These are phyloP conservation scores for Aspergillus intermedius DNA, from an alignment of 2,329 filamentous ascomycete species.

Conservation along the genomic window DNA sequence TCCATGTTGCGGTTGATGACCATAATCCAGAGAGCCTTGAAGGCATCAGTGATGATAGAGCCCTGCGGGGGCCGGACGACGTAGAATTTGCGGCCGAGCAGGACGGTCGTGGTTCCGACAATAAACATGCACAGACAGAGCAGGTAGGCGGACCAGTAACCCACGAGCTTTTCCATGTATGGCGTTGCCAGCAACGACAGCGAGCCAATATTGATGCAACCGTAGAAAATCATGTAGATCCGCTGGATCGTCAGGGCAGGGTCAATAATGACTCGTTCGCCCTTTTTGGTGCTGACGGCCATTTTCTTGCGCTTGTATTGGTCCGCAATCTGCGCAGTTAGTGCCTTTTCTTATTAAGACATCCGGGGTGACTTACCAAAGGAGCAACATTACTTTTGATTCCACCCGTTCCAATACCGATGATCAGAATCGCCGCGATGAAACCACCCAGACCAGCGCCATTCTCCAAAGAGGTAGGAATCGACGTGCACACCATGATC, in stretches of 20 bases:
- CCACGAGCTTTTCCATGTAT: slow-evolving; percentile 60
- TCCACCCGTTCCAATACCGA: slow-evolving; percentile 61
- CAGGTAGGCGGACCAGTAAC: slow-evolving; percentile 61
- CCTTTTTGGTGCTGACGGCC: slow-evolving; percentile 40
- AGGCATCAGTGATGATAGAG: slow-evolving; percentile 59
- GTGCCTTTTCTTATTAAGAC: background rate
- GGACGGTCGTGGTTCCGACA: slow-evolving; percentile 51
- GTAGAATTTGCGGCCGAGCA: slow-evolving; percentile 41
- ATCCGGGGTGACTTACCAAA: slow-evolving; percentile 20
- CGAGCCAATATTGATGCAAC: slow-evolving; percentile 67
- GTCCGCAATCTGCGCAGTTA: slow-evolving; percentile 50
- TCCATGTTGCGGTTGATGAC: slow-evolving; percentile 49
- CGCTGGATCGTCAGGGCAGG: slow-evolving; percentile 60
- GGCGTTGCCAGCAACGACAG: slow-evolving; percentile 61
- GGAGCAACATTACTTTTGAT: slow-evolving; percentile 62
- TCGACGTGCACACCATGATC: slow-evolving; percentile 50
- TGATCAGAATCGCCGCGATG: slow-evolving; percentile 52
- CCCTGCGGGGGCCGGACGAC: slow-evolving; percentile 51
- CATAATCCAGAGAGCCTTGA: slow-evolving; percentile 55
- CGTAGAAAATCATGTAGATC: slow-evolving; percentile 70
- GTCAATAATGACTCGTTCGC: slow-evolving; percentile 58
- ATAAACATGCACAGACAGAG: slow-evolving; percentile 59
- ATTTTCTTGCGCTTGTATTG: slow-evolving; percentile 57
- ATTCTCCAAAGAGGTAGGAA: slow-evolving; percentile 45
- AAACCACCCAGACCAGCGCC: slow-evolving; percentile 51